Conservation (phyloP, 192 early-diverging fungal species). For the Umbelopsis ramanniana region DNA sequence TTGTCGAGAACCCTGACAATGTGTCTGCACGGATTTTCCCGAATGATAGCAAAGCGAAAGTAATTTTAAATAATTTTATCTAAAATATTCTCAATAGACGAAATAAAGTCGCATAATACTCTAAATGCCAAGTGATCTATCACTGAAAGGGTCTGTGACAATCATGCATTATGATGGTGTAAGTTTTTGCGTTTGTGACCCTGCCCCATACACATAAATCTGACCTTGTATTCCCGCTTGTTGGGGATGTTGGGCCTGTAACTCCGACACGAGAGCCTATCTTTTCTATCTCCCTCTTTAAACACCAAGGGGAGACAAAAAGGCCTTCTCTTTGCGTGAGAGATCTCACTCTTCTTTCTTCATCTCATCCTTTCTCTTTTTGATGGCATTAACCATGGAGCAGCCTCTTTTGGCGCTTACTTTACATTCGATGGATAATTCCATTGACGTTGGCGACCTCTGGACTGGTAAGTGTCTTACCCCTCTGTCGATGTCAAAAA, state of each 20-base stretch:
- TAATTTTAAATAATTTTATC: too few species aligned
- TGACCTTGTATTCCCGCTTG: slow-evolving; percentile 8
- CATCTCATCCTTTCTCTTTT: neutral
- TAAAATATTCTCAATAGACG: neutral
- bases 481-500: slow-evolving; percentile 1
- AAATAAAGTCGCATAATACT: neutral
- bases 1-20: slow-evolving; percentile 16
- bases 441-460: slow-evolving; percentile 12
- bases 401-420: slow-evolving; percentile 23
- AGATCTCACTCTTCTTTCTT: slow-evolving; percentile 1
- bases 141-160: neutral
- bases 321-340: neutral
- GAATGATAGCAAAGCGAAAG: slow-evolving; percentile 12
- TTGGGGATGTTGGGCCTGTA: slow-evolving; percentile 16
- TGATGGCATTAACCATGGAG: slow-evolving; percentile 19
- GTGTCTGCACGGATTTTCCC: slow-evolving; percentile 10
- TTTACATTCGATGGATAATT: slow-evolving; percentile 21
- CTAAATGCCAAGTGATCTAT: neutral
- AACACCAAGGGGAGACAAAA: slow-evolving; percentile 7
- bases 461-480: slow-evolving; percentile 11
- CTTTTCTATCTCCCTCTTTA: slow-evolving; percentile 16
- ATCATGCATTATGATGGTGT: neutral
- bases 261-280: slow-evolving; percentile 14
- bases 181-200: too few species aligned
- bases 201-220: slow-evolving; percentile 9